Evolutionary conservation across 805 yeast genomes (phyloP), one percentile per base, ranked within the genome.

Genomic region (Wickerhamiella kazuoi): DNA sequence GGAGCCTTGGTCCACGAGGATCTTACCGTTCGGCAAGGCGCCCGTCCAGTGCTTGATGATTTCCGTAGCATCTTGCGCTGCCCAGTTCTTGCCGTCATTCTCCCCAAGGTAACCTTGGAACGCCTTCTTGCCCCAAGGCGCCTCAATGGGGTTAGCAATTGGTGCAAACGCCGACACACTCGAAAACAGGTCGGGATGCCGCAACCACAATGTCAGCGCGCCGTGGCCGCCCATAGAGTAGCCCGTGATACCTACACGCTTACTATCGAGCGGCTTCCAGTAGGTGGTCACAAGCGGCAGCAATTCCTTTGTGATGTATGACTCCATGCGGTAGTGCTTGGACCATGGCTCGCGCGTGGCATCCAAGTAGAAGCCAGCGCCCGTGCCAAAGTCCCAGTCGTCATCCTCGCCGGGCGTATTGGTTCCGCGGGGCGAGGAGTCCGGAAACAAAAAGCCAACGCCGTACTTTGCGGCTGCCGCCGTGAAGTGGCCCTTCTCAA

Each of bases 161-260:
- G 98, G 97, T 0, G 96, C 72, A 62, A 87, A 87, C 0, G 95
- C 96, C 42, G 82, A 72, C 32, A 80, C 86, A 1, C 90, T 74
- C 54, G 71, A 71, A 64, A 79, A 87, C 50, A 64, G 65, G 1
- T 74, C 77, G 1, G 86, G 81, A 55, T 79, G 73, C 45, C 67
- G 71, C 43, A 87, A 60, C 48, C 60, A 74, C n/a, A 74, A 64
- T 44, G 78, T 62, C 44, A 87, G 60, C 0, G 98, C 93, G 41
- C 97, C 98, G 55, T 71, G 82, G 1, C 98, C 98, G 37, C 98
- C 98, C 97, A 90, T 90, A 1, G 98, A 90, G 58, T 90, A 97
- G 34, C 98, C 98, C n/a, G 90, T 74, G 47, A 87, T 72, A 17
- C 87, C 71, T 38, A 75, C 68, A 31, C 70, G 76, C 30, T 61